Base-by-base conservation (phyloP, 345 rosid genomes). In the Hypericum perforatum region DNA sequence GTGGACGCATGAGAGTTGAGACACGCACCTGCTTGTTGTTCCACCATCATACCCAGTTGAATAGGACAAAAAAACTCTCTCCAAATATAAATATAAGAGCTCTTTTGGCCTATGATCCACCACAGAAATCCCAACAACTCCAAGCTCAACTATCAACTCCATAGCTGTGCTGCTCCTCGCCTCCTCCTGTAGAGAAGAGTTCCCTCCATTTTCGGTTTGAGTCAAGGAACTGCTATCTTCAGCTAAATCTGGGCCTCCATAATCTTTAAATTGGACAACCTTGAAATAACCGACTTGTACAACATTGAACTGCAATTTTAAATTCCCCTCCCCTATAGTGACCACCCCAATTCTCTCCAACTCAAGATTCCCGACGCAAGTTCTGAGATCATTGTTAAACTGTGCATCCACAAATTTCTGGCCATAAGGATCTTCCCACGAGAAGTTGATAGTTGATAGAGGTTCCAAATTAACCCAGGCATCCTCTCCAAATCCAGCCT, bases 341-440 rank as follows among this genome's bases (percentile, higher is more conserved):
- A 63, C 74, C 37, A 53, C 69, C 44, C 75, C 84, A 49, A 69
- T 64, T 47, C 65, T 79, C 69, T 77, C 95, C 76, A 88, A 59
- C 71, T 92, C 90, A 43, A 83, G 46, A 58, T 68, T 80, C 72
- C 76, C 77, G 58, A 78, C 60, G 43, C 63, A 68, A 58, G 52
- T 61, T 67, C 57, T 57, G 55, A 50, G 44, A 39, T 64, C 71
- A 66, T 48, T 67, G 62, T 79, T 76, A 59, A 85, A 72, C 74
- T 65, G 83, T 41, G 80, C 76, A 69, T 92, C 96, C 54, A 88
- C 60, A 61, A 73, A 63, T 61, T 78, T 92, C 60, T 83, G 90
- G 41, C 98, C 96, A 60, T 88, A 88, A 10, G 98, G 96, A 71
- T 88, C 85, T 76, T 92, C 96, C 98, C 97, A 92, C 65, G 82